Evolutionary conservation across 805 yeast species (phyloP), one percentile per base, ranked within the genome.

Genomic region (Blastobotrys americana): DNA sequence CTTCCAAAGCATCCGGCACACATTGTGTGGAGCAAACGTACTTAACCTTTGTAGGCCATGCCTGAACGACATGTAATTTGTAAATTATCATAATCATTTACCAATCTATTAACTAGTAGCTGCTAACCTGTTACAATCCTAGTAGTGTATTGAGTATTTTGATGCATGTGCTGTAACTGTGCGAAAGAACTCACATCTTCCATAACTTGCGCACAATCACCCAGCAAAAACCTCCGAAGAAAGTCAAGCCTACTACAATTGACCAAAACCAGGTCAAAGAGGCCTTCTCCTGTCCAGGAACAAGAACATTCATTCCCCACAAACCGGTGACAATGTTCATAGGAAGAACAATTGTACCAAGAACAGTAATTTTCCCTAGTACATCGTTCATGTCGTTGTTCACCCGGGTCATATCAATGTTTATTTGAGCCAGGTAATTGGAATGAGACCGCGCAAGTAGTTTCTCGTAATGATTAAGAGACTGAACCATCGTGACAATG

Each of bases 301-400:
- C 98, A 8, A 86, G 57, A 53, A 93, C 95, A 67, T 93, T 93
- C 98, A 93, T 93, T 45, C 98, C 98, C 97, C 97, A 93, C 39
- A 93, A 67, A 17, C 98, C 98, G 0, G 98, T 93, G 18, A 93
- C 82, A 44, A 93, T 86, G 60, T 93, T 93, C 76, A 93, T 77
- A 3, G 98, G 98, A 47, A 93, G 69, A 17, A 93, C 96, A 45
- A 93, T 86, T 0, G 97, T 87, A 74, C 97, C 98, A 50, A 90
- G 66, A 35, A 89, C 82, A 2, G 97, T 86, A 45, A 90, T 86
- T 61, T 89, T 87, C 8, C 97, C 95, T 57, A 90, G 73, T 1
- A 89, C 95, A 61, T 93, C 97, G 63, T 93, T 93, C 78, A 94
- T 90, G 56, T 90, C 97, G 57, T 93, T 93, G 66, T 89, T 93